Conservation (phyloP, 148 eudicot genomes). For the Pharnaceum exiguum region DNA sequence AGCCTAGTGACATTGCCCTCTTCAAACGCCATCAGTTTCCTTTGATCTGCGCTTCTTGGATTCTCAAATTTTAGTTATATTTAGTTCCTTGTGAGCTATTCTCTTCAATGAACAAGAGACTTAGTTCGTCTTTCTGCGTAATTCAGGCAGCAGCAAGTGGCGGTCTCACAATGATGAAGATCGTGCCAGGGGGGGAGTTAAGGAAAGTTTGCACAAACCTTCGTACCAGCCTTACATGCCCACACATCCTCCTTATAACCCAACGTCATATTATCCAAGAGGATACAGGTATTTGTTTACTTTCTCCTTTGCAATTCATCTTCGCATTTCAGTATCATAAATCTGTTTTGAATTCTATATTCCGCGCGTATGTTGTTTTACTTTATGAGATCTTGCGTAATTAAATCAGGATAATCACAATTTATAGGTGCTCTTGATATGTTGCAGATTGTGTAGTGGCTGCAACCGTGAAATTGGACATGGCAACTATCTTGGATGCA, state of each 20-base stretch:
- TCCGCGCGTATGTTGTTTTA: not conserved
- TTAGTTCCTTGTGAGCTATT: not conserved
- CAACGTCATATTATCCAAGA: slow-evolving; percentile 51
- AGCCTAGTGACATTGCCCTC: not conserved
- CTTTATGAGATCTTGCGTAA: not conserved
- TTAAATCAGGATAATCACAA: not conserved
- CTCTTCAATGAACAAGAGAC: slow-evolving; percentile 1
- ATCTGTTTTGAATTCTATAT: not conserved
- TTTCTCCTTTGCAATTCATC: not conserved
- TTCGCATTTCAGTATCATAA: not conserved
- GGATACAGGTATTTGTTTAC: slow-evolving; percentile 40
- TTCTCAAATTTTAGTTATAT: not conserved
- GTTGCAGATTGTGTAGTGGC: slow-evolving; percentile 76
- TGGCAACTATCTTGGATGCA: slow-evolving; percentile 91
- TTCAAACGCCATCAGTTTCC: not conserved
- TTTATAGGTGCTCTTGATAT: slow-evolving; percentile 10
- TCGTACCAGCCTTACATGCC: slow-evolving; percentile 62
- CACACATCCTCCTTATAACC: slow-evolving; percentile 56
- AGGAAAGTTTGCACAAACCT: slow-evolving; percentile 46
- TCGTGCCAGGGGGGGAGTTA: slow-evolving; percentile 39
- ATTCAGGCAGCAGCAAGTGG: slow-evolving; percentile 48
- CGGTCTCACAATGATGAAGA: slow-evolving; percentile 47
- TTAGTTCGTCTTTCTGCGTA: no score
- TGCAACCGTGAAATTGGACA: slow-evolving; percentile 77
- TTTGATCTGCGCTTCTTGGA: not conserved